These are phyloP conservation scores for Leccinum subgranulosum DNA, from an alignment of 768 basidiomycete genomes.

Conservation along the genomic window DNA sequence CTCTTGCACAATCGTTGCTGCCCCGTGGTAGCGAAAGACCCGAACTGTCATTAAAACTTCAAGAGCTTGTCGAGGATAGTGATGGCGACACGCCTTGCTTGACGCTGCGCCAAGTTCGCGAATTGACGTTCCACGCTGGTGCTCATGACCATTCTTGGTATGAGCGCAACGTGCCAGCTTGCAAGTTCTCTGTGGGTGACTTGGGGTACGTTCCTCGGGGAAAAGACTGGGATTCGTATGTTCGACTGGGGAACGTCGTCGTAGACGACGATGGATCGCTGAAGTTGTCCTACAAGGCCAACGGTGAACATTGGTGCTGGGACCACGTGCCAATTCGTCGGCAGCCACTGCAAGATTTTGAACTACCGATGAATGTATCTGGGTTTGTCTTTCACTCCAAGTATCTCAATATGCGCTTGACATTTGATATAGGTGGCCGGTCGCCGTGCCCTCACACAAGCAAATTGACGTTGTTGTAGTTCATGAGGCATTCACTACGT, in stretches of 20 bases:
- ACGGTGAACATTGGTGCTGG: constrained; percentile 39
- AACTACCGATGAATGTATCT: constrained; percentile 28
- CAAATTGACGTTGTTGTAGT: constrained; percentile 39
- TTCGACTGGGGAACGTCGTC: constrained; percentile 38
- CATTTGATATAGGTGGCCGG: constrained; percentile 37
- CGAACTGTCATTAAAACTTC: constrained; percentile 28
- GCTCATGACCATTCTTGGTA: constrained; percentile 41
- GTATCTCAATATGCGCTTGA: not conserved
- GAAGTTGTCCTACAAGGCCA: constrained; percentile 19
- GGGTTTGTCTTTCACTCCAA: constrained; percentile 26
- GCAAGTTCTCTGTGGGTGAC: constrained; percentile 43
- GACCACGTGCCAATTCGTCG: constrained; percentile 28
- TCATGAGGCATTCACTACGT: constrained; percentile 29
- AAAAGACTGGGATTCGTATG: constrained; percentile 37
- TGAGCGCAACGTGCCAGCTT: constrained; percentile 37
- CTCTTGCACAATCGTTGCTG: constrained; percentile 39
- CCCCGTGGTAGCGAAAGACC: constrained; percentile 34
- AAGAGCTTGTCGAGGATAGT: constrained; percentile 34
- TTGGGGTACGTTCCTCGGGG: constrained; percentile 41
- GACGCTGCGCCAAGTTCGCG: constrained; percentile 37
- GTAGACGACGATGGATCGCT: constrained; percentile 27
- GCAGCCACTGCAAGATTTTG: constrained; percentile 34
- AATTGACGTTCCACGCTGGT: constrained; percentile 34
- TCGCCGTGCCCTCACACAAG: constrained; percentile 36
- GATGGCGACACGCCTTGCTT: constrained; percentile 27